Percentiles rank a stretch among this genome's conserved stretches.
These are phyloP conservation scores for Dentipellis sp. DNA, from an alignment of 768 basidiomycete genomes.

Conservation along the genomic window DNA sequence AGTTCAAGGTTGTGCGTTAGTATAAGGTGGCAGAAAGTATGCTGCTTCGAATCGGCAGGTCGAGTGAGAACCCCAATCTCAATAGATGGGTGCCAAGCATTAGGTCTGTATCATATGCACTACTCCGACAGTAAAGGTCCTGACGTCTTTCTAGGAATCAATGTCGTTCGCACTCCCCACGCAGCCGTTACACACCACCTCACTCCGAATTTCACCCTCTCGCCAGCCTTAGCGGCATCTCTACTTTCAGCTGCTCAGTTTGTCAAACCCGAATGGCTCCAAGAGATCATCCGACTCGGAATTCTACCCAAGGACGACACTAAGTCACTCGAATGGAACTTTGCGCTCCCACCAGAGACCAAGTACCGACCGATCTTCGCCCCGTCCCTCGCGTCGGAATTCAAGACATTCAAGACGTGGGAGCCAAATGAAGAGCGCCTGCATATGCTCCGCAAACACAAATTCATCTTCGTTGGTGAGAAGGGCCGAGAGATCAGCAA, in stretches of 20 bases:
- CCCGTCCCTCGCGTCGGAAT: slow-evolving; percentile 33
- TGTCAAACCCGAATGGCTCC: slow-evolving; percentile 62
- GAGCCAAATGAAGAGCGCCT: slow-evolving; percentile 57
- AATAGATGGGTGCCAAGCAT: slow-evolving; percentile 22
- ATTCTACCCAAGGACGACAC: slow-evolving; percentile 24
- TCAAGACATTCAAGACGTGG: slow-evolving; percentile 52
- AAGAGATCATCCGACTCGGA: slow-evolving; percentile 48
- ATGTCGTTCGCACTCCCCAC: slow-evolving; percentile 35
- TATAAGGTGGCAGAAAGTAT: slow-evolving; percentile 19
- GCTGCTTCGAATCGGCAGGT: slow-evolving; percentile 19
- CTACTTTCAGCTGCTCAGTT: slow-evolving; percentile 49
- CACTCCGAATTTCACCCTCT: slow-evolving; percentile 38
- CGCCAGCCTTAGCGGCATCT: slow-evolving; percentile 42
- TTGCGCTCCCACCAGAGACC: slow-evolving; percentile 37
- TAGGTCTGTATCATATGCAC: slow-evolving; percentile 32
- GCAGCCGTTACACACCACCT: slow-evolving; percentile 58
- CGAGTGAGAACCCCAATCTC: slow-evolving; percentile 6
- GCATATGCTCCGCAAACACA: slow-evolving; percentile 39
- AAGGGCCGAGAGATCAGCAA: slow-evolving; percentile 37
- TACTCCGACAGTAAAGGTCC: neutral
- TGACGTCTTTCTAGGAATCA: slow-evolving; percentile 36
- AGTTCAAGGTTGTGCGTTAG: slow-evolving; percentile 7
- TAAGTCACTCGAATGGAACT: slow-evolving; percentile 40
- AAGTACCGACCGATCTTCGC: slow-evolving; percentile 56
- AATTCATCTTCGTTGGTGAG: slow-evolving; percentile 57